phyloP scores from a whole-genome alignment of 2,329 filamentous ascomycete genomes.

The Colletotrichum truncatum region DNA sequence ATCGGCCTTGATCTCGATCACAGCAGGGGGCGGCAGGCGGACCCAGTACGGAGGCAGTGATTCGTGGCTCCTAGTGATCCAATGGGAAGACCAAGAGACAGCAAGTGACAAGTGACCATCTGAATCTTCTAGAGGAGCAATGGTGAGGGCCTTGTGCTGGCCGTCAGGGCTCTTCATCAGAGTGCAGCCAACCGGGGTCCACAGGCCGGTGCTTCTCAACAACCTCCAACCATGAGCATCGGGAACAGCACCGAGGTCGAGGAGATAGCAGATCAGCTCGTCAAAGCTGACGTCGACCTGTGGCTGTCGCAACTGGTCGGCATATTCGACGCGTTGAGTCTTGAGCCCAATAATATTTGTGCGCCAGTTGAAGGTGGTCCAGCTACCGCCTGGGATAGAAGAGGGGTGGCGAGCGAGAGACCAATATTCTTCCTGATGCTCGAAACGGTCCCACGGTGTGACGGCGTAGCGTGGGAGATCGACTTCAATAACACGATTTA shows the following conservation, averaged over 20 bases:
- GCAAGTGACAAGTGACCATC: slow-evolving; percentile 68
- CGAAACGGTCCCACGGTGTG: slow-evolving; percentile 65
- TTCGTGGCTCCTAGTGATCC: slow-evolving; percentile 60
- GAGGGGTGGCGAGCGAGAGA: slow-evolving; percentile 59
- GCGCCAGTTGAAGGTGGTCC: slow-evolving; percentile 74
- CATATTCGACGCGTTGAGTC: slow-evolving; percentile 71
- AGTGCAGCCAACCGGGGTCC: slow-evolving; percentile 67
- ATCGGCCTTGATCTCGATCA: background rate
- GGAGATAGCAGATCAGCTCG: slow-evolving; percentile 67
- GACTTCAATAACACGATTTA: slow-evolving; percentile 73
- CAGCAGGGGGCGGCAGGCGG: slow-evolving; percentile 48
- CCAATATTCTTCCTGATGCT: slow-evolving; percentile 67
- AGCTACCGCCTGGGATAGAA: slow-evolving; percentile 66
- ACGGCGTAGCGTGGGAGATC: slow-evolving; percentile 73
- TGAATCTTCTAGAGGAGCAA: slow-evolving; percentile 66
- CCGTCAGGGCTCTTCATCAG: slow-evolving; percentile 64
- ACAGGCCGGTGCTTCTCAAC: slow-evolving; percentile 64
- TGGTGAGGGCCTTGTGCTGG: slow-evolving; percentile 57
- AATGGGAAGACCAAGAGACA: slow-evolving; percentile 63
- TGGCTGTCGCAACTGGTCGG: slow-evolving; percentile 62
- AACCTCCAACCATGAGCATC: slow-evolving; percentile 67
- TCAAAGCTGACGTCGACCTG: slow-evolving; percentile 65
- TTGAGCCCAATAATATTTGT: slow-evolving; percentile 69
- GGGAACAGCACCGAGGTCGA: slow-evolving; percentile 71
- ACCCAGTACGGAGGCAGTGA: slow-evolving; percentile 70